Conservation (phyloP, 2,329 filamentous ascomycete genomes). For the Cytospora piceae region DNA sequence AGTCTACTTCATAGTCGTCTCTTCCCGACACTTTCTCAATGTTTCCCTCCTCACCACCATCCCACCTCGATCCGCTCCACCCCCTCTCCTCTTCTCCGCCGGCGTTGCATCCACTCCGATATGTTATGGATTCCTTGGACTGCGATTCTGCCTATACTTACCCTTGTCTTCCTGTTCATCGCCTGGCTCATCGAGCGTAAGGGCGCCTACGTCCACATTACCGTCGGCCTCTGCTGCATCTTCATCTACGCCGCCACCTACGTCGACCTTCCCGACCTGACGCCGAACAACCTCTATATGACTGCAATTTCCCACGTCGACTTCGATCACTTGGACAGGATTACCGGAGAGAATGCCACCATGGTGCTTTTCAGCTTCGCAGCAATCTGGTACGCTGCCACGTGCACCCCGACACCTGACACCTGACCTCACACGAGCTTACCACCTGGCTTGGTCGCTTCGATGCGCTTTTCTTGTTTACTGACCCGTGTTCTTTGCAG, state of each 20-base stretch:
- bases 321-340: slow-evolving; percentile 53
- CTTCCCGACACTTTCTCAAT: slow-evolving; percentile 10
- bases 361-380: slow-evolving; percentile 60
- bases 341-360: slow-evolving; percentile 54
- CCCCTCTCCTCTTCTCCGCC: slow-evolving; percentile 33
- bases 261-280: slow-evolving; percentile 45
- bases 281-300: slow-evolving; percentile 42
- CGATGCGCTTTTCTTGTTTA: slow-evolving; percentile 18
- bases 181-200: slow-evolving; percentile 50
- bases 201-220: slow-evolving; percentile 47
- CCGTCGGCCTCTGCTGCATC: slow-evolving; percentile 45
- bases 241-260: slow-evolving; percentile 48
- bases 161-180: slow-evolving; percentile 47
- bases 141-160: slow-evolving; percentile 48
- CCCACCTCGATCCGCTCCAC: slow-evolving; percentile 29
- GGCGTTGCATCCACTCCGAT: slow-evolving; percentile 43
- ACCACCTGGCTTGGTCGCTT: background rate
- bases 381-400: slow-evolving; percentile 53
- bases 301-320: slow-evolving; percentile 46
- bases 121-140: slow-evolving; percentile 56
- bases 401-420: slow-evolving; percentile 6
- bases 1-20: background rate
- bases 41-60: slow-evolving; percentile 28
- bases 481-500: slow-evolving; percentile 47
- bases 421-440: slow-evolving; percentile 10